Evolutionary conservation across 768 basidiomycete species (phyloP), one percentile per base, ranked within the genome.

Genomic region (Solioccasus polychromus): DNA sequence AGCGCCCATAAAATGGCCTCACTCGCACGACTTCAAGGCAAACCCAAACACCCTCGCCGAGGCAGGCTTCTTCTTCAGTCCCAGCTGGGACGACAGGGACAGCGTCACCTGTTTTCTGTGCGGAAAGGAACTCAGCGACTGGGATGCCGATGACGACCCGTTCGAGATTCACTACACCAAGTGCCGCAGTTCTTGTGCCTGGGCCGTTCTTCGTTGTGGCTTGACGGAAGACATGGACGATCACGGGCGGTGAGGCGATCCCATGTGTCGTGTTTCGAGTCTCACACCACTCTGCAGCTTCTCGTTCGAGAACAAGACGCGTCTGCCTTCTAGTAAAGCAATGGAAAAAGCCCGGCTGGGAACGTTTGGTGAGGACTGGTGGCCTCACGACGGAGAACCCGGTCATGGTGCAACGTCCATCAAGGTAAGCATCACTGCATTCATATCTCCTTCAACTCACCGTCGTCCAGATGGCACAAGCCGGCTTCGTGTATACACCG

Each of bases 41-140:
- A 92, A 79, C 40, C 83, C 93, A 1, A 67, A 75, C 42, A 73
- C 78, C 4, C 79, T 98, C 14, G 86, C 94, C 2, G 82, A 86
- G 53, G 94, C 94, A 3, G 94, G 94, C 8, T 97, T 95, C 70
- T 94, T 80, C 73, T 93, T 76, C 67, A 74, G 74, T 51, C 90
- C 90, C 0, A 79, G 77, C 52, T 69, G 71, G 47, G 78, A 81
- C 19, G 82, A 85, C 48, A 71, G 71, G 14, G 90, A 93, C 66
- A 83, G 79, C 55, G 92, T 88, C 18, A 74, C 77, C 4, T 98
- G 94, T 64, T 96, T 85, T 63, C 69, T 85, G 52, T 98, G 94
- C 69, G 75, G 74, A 35, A 89, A 93, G 56, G 74, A 85, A 50
- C 74, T 97, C 8, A 79, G 81, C 43, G 88, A 85, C 17, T 98